These are phyloP conservation scores for Blumeriella jaapii DNA, from an alignment of 2,329 filamentous ascomycete genomes.

Conservation along the genomic window DNA sequence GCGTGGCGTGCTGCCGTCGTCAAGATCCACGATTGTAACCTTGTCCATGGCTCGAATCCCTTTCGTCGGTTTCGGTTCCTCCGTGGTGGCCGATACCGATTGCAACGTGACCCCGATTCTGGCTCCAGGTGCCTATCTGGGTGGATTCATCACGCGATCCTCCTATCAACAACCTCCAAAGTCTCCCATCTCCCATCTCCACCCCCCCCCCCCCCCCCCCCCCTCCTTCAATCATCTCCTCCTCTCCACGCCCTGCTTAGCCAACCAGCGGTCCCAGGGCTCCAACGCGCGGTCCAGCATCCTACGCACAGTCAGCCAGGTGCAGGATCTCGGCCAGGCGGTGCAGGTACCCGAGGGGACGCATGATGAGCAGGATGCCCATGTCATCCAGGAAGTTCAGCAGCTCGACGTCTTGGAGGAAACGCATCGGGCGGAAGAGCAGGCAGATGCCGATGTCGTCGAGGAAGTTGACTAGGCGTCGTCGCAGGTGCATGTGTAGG, in stretches of 20 bases:
- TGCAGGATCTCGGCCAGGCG: slow-evolving; percentile 10
- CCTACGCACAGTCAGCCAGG: slow-evolving; percentile 2
- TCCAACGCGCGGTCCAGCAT: slow-evolving; percentile 2
- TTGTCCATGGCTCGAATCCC: no score
- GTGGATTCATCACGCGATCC: no score
- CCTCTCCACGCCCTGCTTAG: not conserved
- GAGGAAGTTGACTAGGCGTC: slow-evolving; percentile 17
- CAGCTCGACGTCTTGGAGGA: slow-evolving; percentile 9
- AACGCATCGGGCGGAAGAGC: slow-evolving; percentile 12
- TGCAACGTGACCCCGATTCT: no score
- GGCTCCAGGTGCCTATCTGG: no score
- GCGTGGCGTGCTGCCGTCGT: no score
- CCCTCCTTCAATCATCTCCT: not conserved
- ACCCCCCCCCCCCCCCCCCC: no score
- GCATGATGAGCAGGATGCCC: slow-evolving; percentile 15
- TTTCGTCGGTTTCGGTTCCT: no score
- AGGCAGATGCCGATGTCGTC: slow-evolving; percentile 21
- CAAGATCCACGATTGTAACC: no score
- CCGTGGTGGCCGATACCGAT: no score
- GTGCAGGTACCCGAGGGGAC: slow-evolving; percentile 13
- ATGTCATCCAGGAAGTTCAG: slow-evolving; percentile 19
- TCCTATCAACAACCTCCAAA: no score
- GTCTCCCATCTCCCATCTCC: no score
- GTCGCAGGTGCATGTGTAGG: slow-evolving; percentile 6
- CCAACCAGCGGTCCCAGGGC: not conserved